phyloP scores from a whole-genome alignment of 352 stramenopile species.

The Globisporangium echinulatum region DNA sequence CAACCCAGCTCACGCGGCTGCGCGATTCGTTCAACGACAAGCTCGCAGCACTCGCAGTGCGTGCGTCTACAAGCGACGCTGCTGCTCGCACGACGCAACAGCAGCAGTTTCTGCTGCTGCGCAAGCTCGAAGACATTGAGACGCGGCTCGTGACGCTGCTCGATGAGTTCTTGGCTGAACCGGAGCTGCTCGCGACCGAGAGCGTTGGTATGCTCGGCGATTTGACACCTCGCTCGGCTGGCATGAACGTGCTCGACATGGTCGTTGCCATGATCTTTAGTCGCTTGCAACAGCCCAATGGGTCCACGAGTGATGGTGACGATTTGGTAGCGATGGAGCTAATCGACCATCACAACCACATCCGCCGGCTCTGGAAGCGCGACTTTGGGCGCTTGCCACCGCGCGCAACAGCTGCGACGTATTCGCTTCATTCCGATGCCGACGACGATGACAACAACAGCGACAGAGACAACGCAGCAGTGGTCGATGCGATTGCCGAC shows the following conservation, averaged over 20 bases:
- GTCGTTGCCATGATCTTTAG: constrained; percentile 82
- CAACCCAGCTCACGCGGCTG: constrained; percentile 36
- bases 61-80: not conserved
- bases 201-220: constrained; percentile 34
- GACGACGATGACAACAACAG: constrained; percentile 7
- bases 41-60: constrained; percentile 23
- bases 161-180: constrained; percentile 52
- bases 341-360: constrained; percentile 73
- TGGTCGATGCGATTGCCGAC: constrained; percentile 2
- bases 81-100: constrained; percentile 16
- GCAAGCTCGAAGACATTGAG: constrained; percentile 80
- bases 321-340: constrained; percentile 30
- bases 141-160: constrained; percentile 51
- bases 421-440: constrained; percentile 1
- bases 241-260: constrained; percentile 85
- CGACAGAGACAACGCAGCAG: constrained; percentile 6
- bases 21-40: constrained; percentile 68
- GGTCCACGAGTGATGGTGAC: too few relatives aligned
- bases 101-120: constrained; percentile 44
- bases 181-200: constrained; percentile 43
- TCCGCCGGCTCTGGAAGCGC: constrained; percentile 74
- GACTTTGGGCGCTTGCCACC: constrained; percentile 74
- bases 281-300: constrained; percentile 70
- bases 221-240: constrained; percentile 8
- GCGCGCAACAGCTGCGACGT: constrained; percentile 7